Conservation (phyloP, 163 green algal species). For the Chlorella variabilis region DNA sequence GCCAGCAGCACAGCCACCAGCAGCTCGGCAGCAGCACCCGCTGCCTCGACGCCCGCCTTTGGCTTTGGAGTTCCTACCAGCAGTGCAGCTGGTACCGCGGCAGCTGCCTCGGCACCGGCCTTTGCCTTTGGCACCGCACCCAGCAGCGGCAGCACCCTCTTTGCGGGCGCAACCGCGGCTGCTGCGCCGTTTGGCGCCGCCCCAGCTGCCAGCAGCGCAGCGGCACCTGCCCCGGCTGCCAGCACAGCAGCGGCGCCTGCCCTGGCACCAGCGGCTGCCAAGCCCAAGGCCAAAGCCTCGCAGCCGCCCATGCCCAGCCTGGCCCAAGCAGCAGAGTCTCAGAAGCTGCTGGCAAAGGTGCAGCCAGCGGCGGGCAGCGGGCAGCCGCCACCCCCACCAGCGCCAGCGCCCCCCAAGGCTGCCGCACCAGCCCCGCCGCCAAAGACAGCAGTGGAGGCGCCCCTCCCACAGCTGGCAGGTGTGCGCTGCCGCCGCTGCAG, state of each 20-base stretch:
- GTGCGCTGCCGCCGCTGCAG: no score
- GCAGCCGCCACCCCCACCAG: not conserved
- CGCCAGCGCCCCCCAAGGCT: not conserved
- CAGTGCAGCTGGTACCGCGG: not conserved
- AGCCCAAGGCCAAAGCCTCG: not conserved
- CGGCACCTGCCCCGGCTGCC: not conserved
- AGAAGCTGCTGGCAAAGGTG: slow-evolving; percentile 30
- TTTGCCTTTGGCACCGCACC: slow-evolving; percentile 16
- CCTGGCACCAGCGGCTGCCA: slow-evolving; percentile 10
- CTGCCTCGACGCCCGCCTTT: not conserved
- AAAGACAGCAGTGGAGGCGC: slow-evolving; percentile 12
- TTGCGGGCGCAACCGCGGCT: not conserved
- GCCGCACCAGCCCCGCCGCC: not conserved
- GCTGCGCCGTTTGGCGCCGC: not conserved
- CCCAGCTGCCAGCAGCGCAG: slow-evolving; percentile 10
- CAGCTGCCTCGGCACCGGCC: not conserved
- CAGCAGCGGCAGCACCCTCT: not conserved
- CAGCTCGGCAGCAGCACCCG: no score
- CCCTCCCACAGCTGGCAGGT: not conserved
- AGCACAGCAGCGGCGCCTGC: slow-evolving; percentile 17
- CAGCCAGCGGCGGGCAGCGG: not conserved
- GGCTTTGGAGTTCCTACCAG: not conserved
- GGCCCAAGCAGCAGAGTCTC: slow-evolving; percentile 6
- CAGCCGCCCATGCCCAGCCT: slow-evolving; percentile 21
- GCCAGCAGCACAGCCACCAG: no score